These are phyloP conservation scores for Emmonsia crescens DNA, from an alignment of 2,329 filamentous ascomycete genomes.

Conservation along the genomic window DNA sequence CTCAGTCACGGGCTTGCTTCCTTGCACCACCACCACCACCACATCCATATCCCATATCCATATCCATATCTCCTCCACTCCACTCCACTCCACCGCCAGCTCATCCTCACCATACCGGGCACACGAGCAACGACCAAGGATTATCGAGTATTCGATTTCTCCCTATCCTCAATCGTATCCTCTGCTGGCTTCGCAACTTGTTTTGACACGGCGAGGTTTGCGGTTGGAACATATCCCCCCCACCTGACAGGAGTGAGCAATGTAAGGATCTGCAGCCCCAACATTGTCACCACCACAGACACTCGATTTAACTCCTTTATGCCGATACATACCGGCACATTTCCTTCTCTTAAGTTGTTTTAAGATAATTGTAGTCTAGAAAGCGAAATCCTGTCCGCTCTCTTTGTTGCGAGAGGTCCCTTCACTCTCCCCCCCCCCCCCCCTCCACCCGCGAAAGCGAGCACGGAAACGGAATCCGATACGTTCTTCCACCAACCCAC, in stretches of 20 bases:
- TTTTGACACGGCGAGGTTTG: not conserved
- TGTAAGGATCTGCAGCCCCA: conserved; percentile 3
- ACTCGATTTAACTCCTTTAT: not conserved
- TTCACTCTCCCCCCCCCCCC: not conserved
- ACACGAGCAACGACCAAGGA: not conserved
- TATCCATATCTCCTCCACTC: not conserved
- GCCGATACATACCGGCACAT: not conserved
- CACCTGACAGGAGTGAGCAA: not conserved
- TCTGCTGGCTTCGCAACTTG: not conserved
- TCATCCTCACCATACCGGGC: not conserved
- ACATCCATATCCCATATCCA: not conserved
- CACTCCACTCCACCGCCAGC: not conserved
- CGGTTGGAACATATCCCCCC: not conserved
- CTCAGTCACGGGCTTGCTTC: not conserved
- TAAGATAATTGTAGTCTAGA: not conserved
- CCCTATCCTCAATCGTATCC: not conserved
- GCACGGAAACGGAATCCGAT: not conserved
- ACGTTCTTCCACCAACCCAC: not conserved
- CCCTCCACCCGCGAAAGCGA: not conserved
- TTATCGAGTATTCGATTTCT: not conserved
- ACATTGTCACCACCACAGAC: too few species aligned
- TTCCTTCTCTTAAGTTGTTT: not conserved
- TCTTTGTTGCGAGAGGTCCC: not conserved
- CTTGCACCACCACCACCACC: not conserved
- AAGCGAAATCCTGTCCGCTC: not conserved